Base-by-base conservation (phyloP, 2,329 filamentous ascomycete genomes). In the Pestalotiopsis sp. region DNA sequence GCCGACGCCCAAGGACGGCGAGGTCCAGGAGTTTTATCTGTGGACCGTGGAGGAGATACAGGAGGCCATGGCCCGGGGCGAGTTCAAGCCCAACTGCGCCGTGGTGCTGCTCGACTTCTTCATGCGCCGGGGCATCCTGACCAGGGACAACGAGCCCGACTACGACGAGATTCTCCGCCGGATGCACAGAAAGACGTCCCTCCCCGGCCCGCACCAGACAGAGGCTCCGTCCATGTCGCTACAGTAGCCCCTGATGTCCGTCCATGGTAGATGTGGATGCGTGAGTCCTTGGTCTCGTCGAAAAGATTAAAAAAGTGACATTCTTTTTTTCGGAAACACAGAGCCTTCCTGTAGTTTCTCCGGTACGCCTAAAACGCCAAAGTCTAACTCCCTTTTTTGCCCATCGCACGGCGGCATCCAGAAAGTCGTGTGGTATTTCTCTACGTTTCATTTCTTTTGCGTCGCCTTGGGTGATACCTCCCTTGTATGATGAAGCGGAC, bases 1-100 rank as follows among this genome's bases (percentile, higher is more conserved):
- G 45, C 94, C 92, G 13, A 87, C 86, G 77, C 95, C 95, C 20
- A 91, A 92, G 69, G 96, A 99, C 79, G 91, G 92, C 66, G 96
- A 99, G 82, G 96, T 97, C 4, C 93, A 94, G 76, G 89, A 90
- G 70, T 98, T 98, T 78, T 87, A 89, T 77, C 84, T 98, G 69
- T 91, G 90, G 87, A 90, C 87, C 1, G 86, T 98, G 56, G 88
- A 92, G n/a, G 88, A 97, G 80, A 89, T 97, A 59, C 88, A 90
- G 79, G 83, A 85, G 68, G 90, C 91, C 59, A 82, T 99, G 76
- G 86, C 85, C 17, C 83, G 84, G 66, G 93, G 93, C 14, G 88
- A 91, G 74, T 99, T 95, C 84, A 99, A 99, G 84, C 92, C 95
- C 2, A 98, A 98, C 79, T 98, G 95, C 80, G 92, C 93, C 14